Base-by-base conservation (phyloP, 2,329 filamentous ascomycete species). In the Aspergillus ochraceus region DNA sequence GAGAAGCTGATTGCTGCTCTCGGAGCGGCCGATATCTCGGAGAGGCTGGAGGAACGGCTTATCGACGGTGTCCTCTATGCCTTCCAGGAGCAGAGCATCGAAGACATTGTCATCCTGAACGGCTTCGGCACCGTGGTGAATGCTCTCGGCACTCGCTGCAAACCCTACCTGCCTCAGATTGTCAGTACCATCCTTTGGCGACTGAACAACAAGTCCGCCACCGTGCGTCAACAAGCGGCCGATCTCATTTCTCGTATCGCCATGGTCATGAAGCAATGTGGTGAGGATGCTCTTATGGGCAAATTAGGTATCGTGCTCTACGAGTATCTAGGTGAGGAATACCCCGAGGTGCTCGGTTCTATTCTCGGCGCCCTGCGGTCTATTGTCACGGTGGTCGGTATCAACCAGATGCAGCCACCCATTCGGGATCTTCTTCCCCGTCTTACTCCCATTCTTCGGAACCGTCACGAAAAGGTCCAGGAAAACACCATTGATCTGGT, bases 401-500 rank as follows among this genome's bases (percentile, higher is more conserved):
- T 99, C 79, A 90, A 91, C 70, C 92, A 96, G 77, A 98, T 98
- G 94, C 93, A 98, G 71, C 95, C 95, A 14, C 94, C 95, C 2
- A 98, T 99, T 80, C 94, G 94, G 74, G 96, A 99, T 74, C 84
- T 99, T 30, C 85, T 99, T 10, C 95, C 95, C 17, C 91, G 95
- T 46, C 86, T 99, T 36, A 99, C 95, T 1, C 95, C 95, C n/a
- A 99, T 99, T 74, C 84, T 99, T 56, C 91, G 95, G 73, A 99
- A 99, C 79, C 90, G 95, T 64, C 95, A 99, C 80, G 95, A 99
- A 74, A 99, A 99, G 79, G 96, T 99, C 49, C 95, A 99, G 76
- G 95, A 99, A 72, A 99, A 99, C 77, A 98, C 95, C 0, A 98
- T 99, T 69, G 95, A 99, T 75, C 84, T 99, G 2, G 95, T 99